Evolutionary conservation across 805 yeast species (phyloP).

Genomic region (Saturnispora zaruensis): DNA sequence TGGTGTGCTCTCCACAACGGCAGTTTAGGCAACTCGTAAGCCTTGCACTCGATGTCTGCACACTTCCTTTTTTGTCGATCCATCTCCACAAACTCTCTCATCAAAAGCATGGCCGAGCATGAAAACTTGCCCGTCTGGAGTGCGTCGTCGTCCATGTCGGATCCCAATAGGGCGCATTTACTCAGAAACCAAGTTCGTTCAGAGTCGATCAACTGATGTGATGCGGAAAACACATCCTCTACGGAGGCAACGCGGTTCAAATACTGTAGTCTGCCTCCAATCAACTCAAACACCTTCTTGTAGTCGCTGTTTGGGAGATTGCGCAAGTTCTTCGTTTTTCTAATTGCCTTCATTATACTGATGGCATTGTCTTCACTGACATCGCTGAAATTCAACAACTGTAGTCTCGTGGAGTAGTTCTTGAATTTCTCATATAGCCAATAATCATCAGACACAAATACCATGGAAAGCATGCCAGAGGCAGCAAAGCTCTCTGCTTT

Average conservation of each 20-base stretch:
- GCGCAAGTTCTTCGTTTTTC: constrained; percentile 37
- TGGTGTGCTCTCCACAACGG: constrained; percentile 82
- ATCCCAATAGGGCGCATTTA: constrained; percentile 72
- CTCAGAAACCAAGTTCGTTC: constrained; percentile 83
- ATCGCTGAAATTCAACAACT: constrained; percentile 61
- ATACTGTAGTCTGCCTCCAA: constrained; percentile 84
- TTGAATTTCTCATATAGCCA: constrained; percentile 78
- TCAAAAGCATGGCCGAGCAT: constrained; percentile 62
- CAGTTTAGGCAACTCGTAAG: constrained; percentile 47
- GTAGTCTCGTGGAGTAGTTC: constrained; percentile 63
- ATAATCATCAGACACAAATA: constrained; percentile 76
- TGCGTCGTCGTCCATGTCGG: constrained; percentile 81
- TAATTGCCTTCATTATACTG: constrained; percentile 42
- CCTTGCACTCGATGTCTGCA: background rate
- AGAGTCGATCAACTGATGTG: constrained; percentile 63
- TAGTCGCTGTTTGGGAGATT: constrained; percentile 28
- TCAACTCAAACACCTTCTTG: constrained; percentile 47
- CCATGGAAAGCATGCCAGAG: constrained; percentile 54
- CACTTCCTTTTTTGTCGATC: constrained; percentile 30
- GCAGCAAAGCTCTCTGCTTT: constrained; percentile 76
- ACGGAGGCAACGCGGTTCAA: constrained; percentile 61
- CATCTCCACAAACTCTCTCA: constrained; percentile 64
- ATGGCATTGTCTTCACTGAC: constrained; percentile 48
- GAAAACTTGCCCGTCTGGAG: constrained; percentile 77
- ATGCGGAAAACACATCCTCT: constrained; percentile 46